Conservation (phyloP, 352 stramenopile species). For the Phytophthora pinifolia region DNA sequence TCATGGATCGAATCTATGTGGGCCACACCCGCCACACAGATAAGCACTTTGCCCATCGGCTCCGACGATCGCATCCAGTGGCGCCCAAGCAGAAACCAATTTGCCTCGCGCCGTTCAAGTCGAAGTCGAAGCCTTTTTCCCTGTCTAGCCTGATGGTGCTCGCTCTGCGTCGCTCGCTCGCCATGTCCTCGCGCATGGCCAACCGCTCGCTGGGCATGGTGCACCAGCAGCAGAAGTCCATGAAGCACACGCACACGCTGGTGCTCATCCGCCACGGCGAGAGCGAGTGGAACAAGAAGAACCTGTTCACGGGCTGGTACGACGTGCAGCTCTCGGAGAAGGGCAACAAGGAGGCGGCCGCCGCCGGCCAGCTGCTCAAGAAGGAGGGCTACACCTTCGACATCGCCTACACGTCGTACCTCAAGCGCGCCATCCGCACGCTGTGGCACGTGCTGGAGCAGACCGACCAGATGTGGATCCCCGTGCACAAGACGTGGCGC, state of each 20-base stretch:
- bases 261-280: conserved; percentile 94
- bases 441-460: conserved; percentile 95
- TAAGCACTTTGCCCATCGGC: conserved; percentile 4
- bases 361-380: conserved; percentile 87
- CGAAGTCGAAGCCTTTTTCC: conserved; percentile 15
- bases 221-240: conserved; percentile 60
- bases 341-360: conserved; percentile 90
- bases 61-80: conserved; percentile 14
- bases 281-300: conserved; percentile 95
- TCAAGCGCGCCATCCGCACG: conserved; percentile 95
- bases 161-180: conserved; percentile 54
- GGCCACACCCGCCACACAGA: conserved; percentile 4
- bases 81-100: conserved; percentile 32
- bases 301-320: conserved; percentile 95
- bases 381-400: conserved; percentile 95
- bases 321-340: conserved; percentile 92
- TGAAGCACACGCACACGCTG: conserved; percentile 87
- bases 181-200: conserved; percentile 35
- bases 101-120: conserved; percentile 26
- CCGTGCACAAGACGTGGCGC: conserved; percentile 93
- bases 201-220: conserved; percentile 34
- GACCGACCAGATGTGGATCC: conserved; percentile 94
- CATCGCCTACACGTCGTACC: conserved; percentile 94
- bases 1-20: not conserved
- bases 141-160: conserved; percentile 45